Percentiles rank a stretch among this genome's conserved stretches.
Evolutionary conservation across 73 alveolate genomes (phyloP).

Genomic region (Urostyla sp.): DNA sequence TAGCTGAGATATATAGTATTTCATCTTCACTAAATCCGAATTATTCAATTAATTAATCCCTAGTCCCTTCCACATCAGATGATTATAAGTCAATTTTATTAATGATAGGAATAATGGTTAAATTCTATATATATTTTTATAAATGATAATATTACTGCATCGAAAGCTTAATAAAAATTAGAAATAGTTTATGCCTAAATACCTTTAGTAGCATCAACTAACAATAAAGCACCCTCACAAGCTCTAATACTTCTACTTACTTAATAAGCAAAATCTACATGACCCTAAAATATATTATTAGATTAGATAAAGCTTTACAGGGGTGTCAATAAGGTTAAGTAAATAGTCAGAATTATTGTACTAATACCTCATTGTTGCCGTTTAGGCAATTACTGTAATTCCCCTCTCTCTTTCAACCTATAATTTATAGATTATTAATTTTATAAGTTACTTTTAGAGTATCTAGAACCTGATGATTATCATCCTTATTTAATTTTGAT

Average conservation of each 20-base stretch:
- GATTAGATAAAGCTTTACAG: no score
- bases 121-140: conserved; percentile 17
- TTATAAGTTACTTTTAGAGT: conserved; percentile 54
- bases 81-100: conserved; percentile 86
- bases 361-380: conserved; percentile 87
- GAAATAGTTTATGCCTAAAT: conserved; percentile 93
- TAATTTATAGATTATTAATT: background rate
- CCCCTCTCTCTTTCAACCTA: conserved; percentile 95
- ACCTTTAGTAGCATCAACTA: conserved; percentile 93
- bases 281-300: no score
- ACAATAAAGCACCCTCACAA: conserved; percentile 93
- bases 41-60: conserved; percentile 59
- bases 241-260: conserved; percentile 93
- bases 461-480: conserved; percentile 64
- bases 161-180: conserved; percentile 84
- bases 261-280: conserved; percentile 94
- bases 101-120: conserved; percentile 82
- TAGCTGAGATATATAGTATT: conserved; percentile 79
- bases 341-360: conserved; percentile 72
- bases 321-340: conserved; percentile 94
- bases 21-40: conserved; percentile 59
- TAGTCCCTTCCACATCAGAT: conserved; percentile 77
- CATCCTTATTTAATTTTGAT: conserved; percentile 31
- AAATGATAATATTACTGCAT: conserved; percentile 43
- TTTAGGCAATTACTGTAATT: conserved; percentile 93